Evolutionary conservation across 2,329 filamentous ascomycete genomes (phyloP).

Genomic region (Helminthosporium solani): DNA sequence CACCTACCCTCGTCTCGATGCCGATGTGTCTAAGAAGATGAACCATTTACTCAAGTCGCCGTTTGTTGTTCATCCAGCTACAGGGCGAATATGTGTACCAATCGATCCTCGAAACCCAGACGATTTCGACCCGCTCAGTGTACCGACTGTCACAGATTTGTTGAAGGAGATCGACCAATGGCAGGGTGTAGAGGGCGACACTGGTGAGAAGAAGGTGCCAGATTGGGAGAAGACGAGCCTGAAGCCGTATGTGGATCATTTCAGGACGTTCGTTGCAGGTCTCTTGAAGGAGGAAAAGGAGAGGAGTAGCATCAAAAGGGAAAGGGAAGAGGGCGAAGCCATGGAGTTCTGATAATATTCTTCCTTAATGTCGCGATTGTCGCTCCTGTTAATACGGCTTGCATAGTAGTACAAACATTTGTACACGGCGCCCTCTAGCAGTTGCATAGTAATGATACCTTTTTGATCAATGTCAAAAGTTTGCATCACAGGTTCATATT

Average conservation of each 20-base stretch:
- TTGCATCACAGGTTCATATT: no score
- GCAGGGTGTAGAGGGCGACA: conserved; percentile 51
- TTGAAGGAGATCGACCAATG: conserved; percentile 85
- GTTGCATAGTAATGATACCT: no score
- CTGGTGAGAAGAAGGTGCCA: conserved; percentile 54
- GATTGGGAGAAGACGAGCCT: conserved; percentile 98
- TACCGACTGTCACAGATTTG: conserved; percentile 85
- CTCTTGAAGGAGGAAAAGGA: conserved; percentile 72
- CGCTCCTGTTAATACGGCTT: no score
- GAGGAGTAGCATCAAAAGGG: conserved; percentile 46
- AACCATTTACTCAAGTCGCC: conserved; percentile 98
- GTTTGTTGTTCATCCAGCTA: conserved; percentile 94
- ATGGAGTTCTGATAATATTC: conserved; percentile 53
- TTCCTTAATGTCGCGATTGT: no score
- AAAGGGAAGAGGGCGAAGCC: conserved; percentile 57
- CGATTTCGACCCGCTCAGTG: conserved; percentile 79
- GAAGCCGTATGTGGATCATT: conserved; percentile 89
- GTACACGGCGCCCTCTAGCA: no score
- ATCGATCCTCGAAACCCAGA: conserved; percentile 76
- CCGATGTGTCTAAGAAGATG: conserved; percentile 94
- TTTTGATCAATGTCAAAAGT: no score
- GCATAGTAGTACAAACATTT: no score
- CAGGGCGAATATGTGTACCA: conserved; percentile 90
- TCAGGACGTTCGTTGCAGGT: conserved; percentile 74
- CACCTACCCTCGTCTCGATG: conserved; percentile 94